These are phyloP conservation scores for Glarea lozoyensis DNA, from an alignment of 495 filamentous ascomycete species.

Conservation along the genomic window DNA sequence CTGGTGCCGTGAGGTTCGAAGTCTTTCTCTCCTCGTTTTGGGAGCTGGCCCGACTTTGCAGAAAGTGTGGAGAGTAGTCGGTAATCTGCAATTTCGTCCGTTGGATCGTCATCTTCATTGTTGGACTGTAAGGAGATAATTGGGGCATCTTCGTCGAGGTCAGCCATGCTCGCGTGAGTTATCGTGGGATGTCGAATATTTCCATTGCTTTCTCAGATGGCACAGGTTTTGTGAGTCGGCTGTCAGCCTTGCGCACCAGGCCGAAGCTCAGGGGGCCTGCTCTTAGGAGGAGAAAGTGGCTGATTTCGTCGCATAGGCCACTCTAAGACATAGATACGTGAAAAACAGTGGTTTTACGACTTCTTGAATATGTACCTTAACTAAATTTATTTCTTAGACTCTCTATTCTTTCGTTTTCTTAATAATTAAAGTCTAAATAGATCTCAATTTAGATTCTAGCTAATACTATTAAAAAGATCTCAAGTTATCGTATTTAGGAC, in stretches of 20 bases:
- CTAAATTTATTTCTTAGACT: too few relatives aligned
- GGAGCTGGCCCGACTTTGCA: conserved; percentile 33
- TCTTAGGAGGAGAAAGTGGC: too few relatives aligned
- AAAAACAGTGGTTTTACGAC: too few relatives aligned
- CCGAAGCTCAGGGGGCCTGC: not conserved
- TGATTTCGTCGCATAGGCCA: too few relatives aligned
- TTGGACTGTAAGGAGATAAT: conserved; percentile 12
- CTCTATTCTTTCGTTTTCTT: too few relatives aligned
- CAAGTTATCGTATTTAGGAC: too few relatives aligned
- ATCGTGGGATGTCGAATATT: not conserved
- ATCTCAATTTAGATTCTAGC: too few relatives aligned
- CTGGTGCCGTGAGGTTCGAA: conserved; percentile 88
- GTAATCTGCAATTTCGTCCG: conserved; percentile 77
- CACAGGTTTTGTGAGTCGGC: conserved; percentile 1
- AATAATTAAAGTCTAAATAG: too few relatives aligned
- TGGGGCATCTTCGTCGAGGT: conserved; percentile 39
- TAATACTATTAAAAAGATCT: too few relatives aligned
- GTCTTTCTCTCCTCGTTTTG: conserved; percentile 86
- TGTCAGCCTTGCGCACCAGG: conserved; percentile 11
- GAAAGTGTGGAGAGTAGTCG: conserved; percentile 56
- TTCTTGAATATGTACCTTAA: too few relatives aligned
- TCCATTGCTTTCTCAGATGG: not conserved
- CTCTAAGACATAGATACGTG: too few relatives aligned
- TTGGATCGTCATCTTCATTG: conserved; percentile 52
- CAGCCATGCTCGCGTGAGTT: conserved; percentile 30